Evolutionary conservation across 106 monocot genomes (phyloP).

Genomic region (Allium sativum): DNA sequence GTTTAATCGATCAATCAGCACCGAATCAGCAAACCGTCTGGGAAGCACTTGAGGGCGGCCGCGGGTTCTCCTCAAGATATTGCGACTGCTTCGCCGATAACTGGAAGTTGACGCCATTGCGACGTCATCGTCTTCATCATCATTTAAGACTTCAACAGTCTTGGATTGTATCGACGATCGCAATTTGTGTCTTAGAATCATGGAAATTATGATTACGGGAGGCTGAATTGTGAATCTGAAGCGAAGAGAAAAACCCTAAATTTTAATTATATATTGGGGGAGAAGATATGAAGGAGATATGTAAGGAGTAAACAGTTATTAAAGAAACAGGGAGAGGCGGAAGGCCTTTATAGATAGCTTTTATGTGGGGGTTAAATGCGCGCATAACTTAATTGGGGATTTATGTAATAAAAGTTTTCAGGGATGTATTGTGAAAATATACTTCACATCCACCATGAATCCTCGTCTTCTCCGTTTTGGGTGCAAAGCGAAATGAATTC

Average conservation of each 20-base stretch:
- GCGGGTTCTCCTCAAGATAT: conserved; percentile 30
- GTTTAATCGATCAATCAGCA: conserved; percentile 59
- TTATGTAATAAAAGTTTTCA: no score
- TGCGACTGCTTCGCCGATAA: conserved; percentile 12
- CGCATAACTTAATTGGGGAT: no score
- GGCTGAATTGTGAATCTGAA: background rate
- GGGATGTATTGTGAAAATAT: no score
- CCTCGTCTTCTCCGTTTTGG: no score
- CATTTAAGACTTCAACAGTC: conserved; percentile 25
- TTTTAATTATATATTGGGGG: background rate
- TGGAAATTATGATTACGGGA: no score
- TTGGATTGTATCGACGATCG: conserved; percentile 48
- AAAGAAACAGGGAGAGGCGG: no score
- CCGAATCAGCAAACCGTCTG: conserved; percentile 51
- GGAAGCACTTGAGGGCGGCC: conserved; percentile 33
- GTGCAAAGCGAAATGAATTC: no score
- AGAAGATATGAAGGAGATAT: no score
- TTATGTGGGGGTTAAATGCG: no score
- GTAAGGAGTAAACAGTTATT: no score
- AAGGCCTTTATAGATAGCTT: no score
- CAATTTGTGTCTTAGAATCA: background rate
- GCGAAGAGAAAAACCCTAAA: background rate
- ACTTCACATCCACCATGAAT: no score
- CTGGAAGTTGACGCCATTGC: conserved; percentile 10
- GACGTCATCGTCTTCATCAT: conserved; percentile 3